Evolutionary conservation across 148 eudicot species (phyloP).

Genomic region (Camellia sinensis): DNA sequence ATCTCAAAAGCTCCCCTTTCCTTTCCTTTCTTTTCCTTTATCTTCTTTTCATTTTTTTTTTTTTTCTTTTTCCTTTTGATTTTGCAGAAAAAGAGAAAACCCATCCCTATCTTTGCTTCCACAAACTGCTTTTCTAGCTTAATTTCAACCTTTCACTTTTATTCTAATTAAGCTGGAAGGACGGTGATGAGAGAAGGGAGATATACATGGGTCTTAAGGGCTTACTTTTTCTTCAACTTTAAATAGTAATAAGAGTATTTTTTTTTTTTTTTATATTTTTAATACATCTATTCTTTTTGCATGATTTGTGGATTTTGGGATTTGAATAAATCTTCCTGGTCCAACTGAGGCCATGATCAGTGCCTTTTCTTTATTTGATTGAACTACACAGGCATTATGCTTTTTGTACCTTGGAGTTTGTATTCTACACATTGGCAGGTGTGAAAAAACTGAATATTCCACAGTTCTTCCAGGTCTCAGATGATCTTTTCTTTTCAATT

Average conservation of each 20-base stretch:
- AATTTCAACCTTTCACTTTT: slow-evolving; percentile 45
- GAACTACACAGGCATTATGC: slow-evolving; percentile 69
- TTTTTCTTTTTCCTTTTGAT: slow-evolving; percentile 16
- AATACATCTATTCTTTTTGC: slow-evolving; percentile 16
- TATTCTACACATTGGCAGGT: slow-evolving; percentile 28
- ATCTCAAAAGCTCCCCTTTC: slow-evolving; percentile 7
- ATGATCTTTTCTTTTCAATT: not conserved
- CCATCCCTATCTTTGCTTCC: slow-evolving; percentile 18
- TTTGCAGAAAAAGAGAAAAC: slow-evolving; percentile 27
- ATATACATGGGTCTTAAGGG: slow-evolving; percentile 11
- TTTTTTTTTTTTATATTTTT: not conserved
- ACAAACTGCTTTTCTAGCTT: slow-evolving; percentile 35
- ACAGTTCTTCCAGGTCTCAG: slow-evolving; percentile 11
- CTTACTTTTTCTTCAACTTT: slow-evolving; percentile 10
- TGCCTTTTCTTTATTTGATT: slow-evolving; percentile 46
- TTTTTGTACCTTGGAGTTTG: slow-evolving; percentile 67
- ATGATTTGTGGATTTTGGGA: slow-evolving; percentile 39
- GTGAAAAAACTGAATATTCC: slow-evolving; percentile 22
- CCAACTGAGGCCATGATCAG: slow-evolving; percentile 39
- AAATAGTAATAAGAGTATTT: not conserved
- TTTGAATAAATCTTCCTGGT: slow-evolving; percentile 38
- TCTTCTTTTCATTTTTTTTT: not conserved
- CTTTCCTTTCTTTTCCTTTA: slow-evolving; percentile 5
- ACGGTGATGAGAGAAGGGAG: not conserved
- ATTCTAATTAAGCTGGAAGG: slow-evolving; percentile 12